Conservation (phyloP, 352 stramenopile species). For the Phytopythium vexans region DNA sequence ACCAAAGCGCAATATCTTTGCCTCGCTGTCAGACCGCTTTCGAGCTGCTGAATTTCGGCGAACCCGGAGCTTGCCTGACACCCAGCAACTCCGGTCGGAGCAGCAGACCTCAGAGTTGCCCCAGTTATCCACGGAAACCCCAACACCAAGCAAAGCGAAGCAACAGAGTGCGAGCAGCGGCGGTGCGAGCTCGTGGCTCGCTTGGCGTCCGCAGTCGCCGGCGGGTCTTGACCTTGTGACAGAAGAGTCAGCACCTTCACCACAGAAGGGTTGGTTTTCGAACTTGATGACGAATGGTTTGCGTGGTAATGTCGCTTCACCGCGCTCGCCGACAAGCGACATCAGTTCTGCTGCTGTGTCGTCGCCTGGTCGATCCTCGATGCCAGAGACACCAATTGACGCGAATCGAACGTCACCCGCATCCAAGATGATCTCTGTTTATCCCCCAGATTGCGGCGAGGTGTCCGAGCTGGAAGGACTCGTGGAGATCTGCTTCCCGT, state of each 20-base stretch:
- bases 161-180: slow-evolving; percentile 3
- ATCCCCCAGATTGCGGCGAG: slow-evolving; percentile 32
- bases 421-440: slow-evolving; percentile 56
- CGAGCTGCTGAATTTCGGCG: slow-evolving; percentile 43
- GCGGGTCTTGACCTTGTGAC: slow-evolving; percentile 22
- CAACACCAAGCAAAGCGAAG: slow-evolving; percentile 11
- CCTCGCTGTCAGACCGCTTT: slow-evolving; percentile 29
- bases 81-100: slow-evolving; percentile 8
- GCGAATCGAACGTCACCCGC: slow-evolving; percentile 7
- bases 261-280: slow-evolving; percentile 27
- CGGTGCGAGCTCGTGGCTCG: slow-evolving; percentile 16
- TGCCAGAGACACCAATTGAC: slow-evolving; percentile 1
- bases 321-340: too few species aligned
- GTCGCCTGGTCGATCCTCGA: background rate
- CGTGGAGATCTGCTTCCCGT: slow-evolving; percentile 75
- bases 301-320: slow-evolving; percentile 1
- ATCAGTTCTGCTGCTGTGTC: background rate
- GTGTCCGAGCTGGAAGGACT: slow-evolving; percentile 62
- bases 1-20: slow-evolving; percentile 25
- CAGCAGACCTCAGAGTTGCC: background rate
- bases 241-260: slow-evolving; percentile 21
- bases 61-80: slow-evolving; percentile 35
- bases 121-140: slow-evolving; percentile 1
- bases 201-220: slow-evolving; percentile 19
- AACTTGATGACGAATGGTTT: slow-evolving; percentile 32